Base-by-base conservation (phyloP, 208 protist genomes). In the Phytomonas francai region DNA sequence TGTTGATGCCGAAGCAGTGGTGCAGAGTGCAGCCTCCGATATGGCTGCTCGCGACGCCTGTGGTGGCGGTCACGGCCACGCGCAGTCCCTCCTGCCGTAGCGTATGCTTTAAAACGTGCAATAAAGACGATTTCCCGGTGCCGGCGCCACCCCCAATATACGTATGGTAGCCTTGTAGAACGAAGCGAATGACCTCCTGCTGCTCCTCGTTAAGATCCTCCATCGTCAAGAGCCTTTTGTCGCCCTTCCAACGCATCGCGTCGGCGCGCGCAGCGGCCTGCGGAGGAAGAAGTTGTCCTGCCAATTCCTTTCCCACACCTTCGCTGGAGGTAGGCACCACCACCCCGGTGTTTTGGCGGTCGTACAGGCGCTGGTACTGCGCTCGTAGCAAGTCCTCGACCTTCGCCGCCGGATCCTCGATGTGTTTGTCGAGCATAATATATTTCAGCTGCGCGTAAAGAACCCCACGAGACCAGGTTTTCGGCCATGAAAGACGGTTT, bases 121-220 rank as follows among this genome's bases (percentile, higher is more conserved):
- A 71, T 51, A 95, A 68, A n/a, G 91, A 80, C 5, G 88, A 92
- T 72, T 97, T 97, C 45, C 92, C 92, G 0, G 89, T 95, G 33
- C 92, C 92, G 5, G 92, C 92, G 45, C 85, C 83, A 31, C 92
- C 92, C 32, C 91, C 88, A 76, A 96, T 92, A 76, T 93, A 96
- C 14, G 80, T 90, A 73, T 93, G 68, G 72, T 96, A 79, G 9
- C 88, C 87, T 22, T 84, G 49, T 57, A 90, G 59, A 9, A 85
- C 84, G 63, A 96, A 82, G 60, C 84, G 67, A 29, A 96, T 72
- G 28, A 94, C 88, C 54, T 65, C 65, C 64, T 87, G 77, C 76
- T 96, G 91, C 67, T 96, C 88, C 65, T 72, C 74, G 72, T 84
- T 96, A 9, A 96, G 81, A 69, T 92, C 83, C 31, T 68, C 74